Evolutionary conservation across 1,284 basidiomycete genomes (phyloP), one percentile per base, ranked within the genome.

Genomic region (Ganoderma meredithae): DNA sequence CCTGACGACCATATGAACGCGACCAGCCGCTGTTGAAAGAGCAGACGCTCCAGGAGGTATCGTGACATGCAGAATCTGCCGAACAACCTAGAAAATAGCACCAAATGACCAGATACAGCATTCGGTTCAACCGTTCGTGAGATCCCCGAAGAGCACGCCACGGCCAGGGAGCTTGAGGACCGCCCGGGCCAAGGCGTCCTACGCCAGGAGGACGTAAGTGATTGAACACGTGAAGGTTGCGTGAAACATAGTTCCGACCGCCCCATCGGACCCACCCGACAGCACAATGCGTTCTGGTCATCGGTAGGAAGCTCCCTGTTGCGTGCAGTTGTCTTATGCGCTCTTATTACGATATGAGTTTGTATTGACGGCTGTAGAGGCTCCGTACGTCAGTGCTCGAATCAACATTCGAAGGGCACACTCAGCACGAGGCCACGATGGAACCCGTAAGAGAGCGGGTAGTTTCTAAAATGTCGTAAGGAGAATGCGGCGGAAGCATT

Each of bases 401-500:
- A 31, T 55, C 27, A 10, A 19, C 52, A 55, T 33, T 55, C 52
- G 19, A 17, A 31, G 52, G 17, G 27, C 31, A 55, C 52, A 33
- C 52, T 55, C 52, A 55, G 31, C 52, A 55, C 52, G 52, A 55
- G 52, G 52, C 27, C 25, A 55, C 52, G 27, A 53, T 33, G 27
- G 27, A 39, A 39, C 36, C 9, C 9, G 36, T 6, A 49, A 49
- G 27, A 33, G 52, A 17, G 17, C 27, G 52, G 52, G 10, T 15
- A 2, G 52, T 55, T 55, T 55, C 27, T 27, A 31, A 55, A 33
- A 27, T 55, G 25, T 55, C 52, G 52, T 55, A 55, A 55, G 31
- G 27, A 55, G 52, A 22, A 55, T 33, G 52, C 52, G 31, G 17
- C 52, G 52, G 52, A 55, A 55, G 15, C 52, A 55, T 33, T 19